Evolutionary conservation across 805 yeast genomes (phyloP), one percentile per base, ranked within the genome.

Genomic region (Nakazawaea wickerhamii): DNA sequence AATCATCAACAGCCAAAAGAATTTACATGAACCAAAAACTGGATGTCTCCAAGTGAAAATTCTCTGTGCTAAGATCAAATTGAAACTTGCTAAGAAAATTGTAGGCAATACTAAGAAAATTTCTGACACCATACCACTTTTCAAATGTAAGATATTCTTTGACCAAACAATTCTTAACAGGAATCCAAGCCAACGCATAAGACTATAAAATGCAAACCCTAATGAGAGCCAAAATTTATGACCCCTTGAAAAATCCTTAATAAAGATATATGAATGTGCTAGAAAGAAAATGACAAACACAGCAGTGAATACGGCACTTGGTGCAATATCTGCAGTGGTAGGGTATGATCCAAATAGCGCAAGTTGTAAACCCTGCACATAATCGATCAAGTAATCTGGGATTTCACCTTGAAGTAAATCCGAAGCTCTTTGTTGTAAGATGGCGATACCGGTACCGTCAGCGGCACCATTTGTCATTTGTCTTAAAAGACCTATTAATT

Each of bases 31-130:
- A 30, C 89, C 90, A 9, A 79, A 71, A 40, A 75, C 79, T 6
- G 91, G 90, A 55, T 84, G 90, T 57, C 81, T 68, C 85, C 88
- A 81, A 5, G 87, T 80, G 60, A 81, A 81, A 18, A 83, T 64
- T 56, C 91, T 73, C 57, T 82, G 89, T 4, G 86, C 86, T 40
- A 84, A 61, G 18, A 81, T 72, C 58, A 81, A 66, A 54, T 79
- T 80, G 53, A 78, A 67, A 3, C 82, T 70, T 25, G 77, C 75
- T 34, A 83, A 55, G 21, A 77, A 55, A n/a, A 80, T 73, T 14
- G 78, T 70, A 3, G 88, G 79, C 8, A 79, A 62, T 49, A 78
- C 70, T 21, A 74, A 54, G 38, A 83, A 69, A 21, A 80, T 77
- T 34, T 71, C 74, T 2, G 78, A 68, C 2, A 82, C 69, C 38